Conservation (phyloP, 805 yeast species). For the Yamadazyma philogaea region DNA sequence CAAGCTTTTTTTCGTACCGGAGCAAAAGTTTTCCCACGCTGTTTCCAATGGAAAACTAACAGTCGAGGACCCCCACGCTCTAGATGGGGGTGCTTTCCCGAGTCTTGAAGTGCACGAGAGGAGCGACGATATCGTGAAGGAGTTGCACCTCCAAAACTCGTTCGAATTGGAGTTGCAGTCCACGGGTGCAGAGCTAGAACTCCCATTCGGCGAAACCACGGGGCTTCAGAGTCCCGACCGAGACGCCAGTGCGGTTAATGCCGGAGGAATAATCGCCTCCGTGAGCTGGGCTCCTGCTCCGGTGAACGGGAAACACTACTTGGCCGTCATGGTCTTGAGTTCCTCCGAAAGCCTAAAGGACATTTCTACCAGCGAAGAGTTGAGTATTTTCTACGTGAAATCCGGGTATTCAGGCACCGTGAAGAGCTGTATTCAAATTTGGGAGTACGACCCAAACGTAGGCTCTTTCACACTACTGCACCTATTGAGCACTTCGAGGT, state of each 20-base stretch:
- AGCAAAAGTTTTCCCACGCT: conserved; percentile 16
- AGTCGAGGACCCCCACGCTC: neutral
- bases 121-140: neutral
- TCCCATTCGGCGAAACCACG: neutral
- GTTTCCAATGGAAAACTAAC: conserved; percentile 5
- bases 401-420: conserved; percentile 7
- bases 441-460: conserved; percentile 31
- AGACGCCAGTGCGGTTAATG: conserved; percentile 8
- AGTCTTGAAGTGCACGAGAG: neutral
- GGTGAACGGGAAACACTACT: conserved; percentile 26
- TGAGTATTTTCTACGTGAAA: conserved; percentile 28
- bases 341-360: conserved; percentile 18
- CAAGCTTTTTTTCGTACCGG: conserved; percentile 42
- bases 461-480: conserved; percentile 25
- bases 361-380: conserved; percentile 20
- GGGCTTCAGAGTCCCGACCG: conserved; percentile 2
- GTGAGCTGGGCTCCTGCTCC: conserved; percentile 48
- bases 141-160: neutral
- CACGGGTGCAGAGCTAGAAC: neutral
- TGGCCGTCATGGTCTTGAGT: conserved; percentile 52
- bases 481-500: conserved; percentile 28
- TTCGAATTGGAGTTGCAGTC: neutral
- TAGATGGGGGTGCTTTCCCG: neutral
- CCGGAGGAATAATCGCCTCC: conserved; percentile 53
- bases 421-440: conserved; percentile 45